Percentiles rank a stretch among this genome's conserved stretches.
phyloP scores from a whole-genome alignment of 176 grass and related monocot genomes.

The Bromus sterilis region DNA sequence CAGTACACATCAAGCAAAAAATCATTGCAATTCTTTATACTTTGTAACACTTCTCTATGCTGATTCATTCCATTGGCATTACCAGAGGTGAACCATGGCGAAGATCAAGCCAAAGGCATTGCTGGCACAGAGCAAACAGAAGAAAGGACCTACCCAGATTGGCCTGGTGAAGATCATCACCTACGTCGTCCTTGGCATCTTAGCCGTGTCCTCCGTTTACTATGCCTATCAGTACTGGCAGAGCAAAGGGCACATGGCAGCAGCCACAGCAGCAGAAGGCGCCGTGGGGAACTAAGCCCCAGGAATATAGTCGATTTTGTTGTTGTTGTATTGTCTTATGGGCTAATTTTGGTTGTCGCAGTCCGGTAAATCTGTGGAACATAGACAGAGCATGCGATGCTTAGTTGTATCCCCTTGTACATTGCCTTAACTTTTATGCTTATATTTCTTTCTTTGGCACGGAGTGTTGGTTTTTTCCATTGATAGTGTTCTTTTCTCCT shows the following conservation, averaged over 20 bases:
- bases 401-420: constrained; percentile 11
- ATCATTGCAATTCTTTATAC: background rate
- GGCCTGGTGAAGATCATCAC: constrained; percentile 32
- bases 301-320: background rate
- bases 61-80: background rate
- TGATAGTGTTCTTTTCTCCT: background rate
- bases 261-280: constrained; percentile 5
- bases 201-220: constrained; percentile 39
- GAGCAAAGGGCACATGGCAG: background rate
- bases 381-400: background rate
- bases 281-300: constrained; percentile 12
- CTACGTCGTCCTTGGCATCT: constrained; percentile 28
- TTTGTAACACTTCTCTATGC: background rate
- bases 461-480: background rate
- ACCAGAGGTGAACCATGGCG: constrained; percentile 25
- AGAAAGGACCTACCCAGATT: constrained; percentile 63
- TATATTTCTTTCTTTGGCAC: background rate
- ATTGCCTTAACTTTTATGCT: background rate
- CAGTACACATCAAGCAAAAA: background rate
- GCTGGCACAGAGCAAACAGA: constrained; percentile 70
- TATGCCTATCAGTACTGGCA: constrained; percentile 47
- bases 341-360: background rate
- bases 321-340: constrained; percentile 23
- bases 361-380: background rate
- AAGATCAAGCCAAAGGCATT: constrained; percentile 75